These are phyloP conservation scores for Sporothrix euskadiensis DNA, from an alignment of 2,329 filamentous ascomycete genomes.

Conservation along the genomic window DNA sequence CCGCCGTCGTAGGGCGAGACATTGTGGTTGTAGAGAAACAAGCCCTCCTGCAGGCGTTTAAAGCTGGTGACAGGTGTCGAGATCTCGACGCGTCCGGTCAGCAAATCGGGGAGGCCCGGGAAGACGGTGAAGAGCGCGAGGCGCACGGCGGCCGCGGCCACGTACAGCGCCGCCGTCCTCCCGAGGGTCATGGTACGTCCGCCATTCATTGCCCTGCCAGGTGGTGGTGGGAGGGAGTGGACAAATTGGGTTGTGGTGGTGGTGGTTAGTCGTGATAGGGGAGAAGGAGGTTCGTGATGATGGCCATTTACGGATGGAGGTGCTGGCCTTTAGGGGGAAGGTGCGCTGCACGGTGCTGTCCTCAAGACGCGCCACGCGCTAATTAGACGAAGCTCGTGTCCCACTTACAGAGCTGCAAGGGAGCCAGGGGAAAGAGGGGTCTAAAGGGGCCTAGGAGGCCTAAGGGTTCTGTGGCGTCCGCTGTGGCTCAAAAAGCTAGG, in stretches of 20 bases:
- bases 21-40: constrained; percentile 95
- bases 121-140: constrained; percentile 78
- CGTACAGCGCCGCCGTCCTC: constrained; percentile 67
- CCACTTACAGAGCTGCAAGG: constrained; percentile 8
- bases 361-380: constrained; percentile 24
- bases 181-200: constrained; percentile 35
- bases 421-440: constrained; percentile 6
- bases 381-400: constrained; percentile 21
- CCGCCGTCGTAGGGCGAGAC: constrained; percentile 97
- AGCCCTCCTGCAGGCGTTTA: constrained; percentile 95
- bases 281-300: not conserved
- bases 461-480: not conserved
- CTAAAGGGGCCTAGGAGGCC: not conserved
- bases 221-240: not conserved
- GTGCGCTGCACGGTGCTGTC: constrained; percentile 9
- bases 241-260: not conserved
- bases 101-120: constrained; percentile 76
- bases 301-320: not conserved
- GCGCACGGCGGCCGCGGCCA: constrained; percentile 73
- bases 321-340: not conserved
- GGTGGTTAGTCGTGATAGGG: not conserved
- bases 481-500: not conserved
- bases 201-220: constrained; percentile 31
- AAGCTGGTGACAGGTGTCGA: constrained; percentile 97
- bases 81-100: constrained; percentile 91